A percentile compares a stretch with the other conserved stretches of the same genome.
Evolutionary conservation across 306 rosid genomes (phyloP).

Genomic region (Pyrus betulifolia): DNA sequence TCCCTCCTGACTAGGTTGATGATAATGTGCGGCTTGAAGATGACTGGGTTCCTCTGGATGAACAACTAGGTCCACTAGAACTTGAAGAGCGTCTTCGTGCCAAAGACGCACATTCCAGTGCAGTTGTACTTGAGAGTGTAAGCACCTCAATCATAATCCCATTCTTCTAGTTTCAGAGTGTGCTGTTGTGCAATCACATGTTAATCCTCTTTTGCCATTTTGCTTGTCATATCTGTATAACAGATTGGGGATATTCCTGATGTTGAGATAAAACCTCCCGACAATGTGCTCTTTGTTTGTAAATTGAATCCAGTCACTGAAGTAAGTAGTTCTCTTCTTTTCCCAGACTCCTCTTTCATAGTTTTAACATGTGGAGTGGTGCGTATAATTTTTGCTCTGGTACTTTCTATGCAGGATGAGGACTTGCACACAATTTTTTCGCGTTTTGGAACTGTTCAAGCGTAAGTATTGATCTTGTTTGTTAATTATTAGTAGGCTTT

Average conservation of each 20-base stretch:
- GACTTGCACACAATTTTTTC: conserved; percentile 94
- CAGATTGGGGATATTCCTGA: conserved; percentile 98
- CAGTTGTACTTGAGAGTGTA: conserved; percentile 96
- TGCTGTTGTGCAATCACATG: neutral
- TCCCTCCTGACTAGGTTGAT: conserved; percentile 47
- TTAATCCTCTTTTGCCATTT: conserved; percentile 2
- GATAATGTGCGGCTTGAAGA: conserved; percentile 90
- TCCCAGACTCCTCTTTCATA: neutral
- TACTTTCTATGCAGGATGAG: conserved; percentile 58
- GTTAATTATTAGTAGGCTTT: conserved; percentile 2
- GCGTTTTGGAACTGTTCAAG: conserved; percentile 71
- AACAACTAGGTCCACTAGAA: conserved; percentile 60
- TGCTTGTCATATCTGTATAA: conserved; percentile 9
- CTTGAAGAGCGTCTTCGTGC: conserved; percentile 77
- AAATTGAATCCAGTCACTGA: conserved; percentile 94
- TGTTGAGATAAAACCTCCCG: conserved; percentile 95
- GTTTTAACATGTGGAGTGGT: neutral
- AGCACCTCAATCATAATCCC: conserved; percentile 19
- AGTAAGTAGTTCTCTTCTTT: conserved; percentile 31
- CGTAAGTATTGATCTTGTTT: conserved; percentile 49
- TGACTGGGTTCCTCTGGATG: conserved; percentile 98
- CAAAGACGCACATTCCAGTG: conserved; percentile 87
- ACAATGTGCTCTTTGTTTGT: conserved; percentile 83
- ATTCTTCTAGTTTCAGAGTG: neutral
- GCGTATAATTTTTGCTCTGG: neutral